Percentiles rank a stretch among this genome's conserved stretches.
phyloP scores from a whole-genome alignment of 352 stramenopile species.

The Globisporangium megalacanthum region DNA sequence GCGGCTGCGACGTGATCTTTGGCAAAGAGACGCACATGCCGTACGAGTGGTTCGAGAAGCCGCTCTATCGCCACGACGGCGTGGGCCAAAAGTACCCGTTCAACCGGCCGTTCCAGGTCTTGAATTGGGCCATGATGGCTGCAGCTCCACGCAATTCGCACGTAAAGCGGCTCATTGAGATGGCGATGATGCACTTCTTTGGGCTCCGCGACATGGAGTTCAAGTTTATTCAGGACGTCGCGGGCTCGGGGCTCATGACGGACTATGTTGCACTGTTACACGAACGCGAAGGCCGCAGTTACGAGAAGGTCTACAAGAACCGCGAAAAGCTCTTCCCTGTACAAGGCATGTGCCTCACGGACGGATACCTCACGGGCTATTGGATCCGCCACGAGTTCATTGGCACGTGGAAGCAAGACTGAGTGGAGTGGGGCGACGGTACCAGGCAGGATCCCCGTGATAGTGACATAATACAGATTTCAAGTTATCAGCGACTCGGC shows the following conservation, averaged over 20 bases:
- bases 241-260: conserved; percentile 12
- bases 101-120: conserved; percentile 12
- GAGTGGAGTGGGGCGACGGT: too few species aligned
- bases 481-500: too few species aligned
- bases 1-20: conserved; percentile 6
- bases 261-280: conserved; percentile 17
- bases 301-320: too few species aligned
- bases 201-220: conserved; percentile 14
- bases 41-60: not conserved
- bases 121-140: conserved; percentile 15
- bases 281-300: conserved; percentile 6
- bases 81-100: not conserved
- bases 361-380: too few species aligned
- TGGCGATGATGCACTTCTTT: conserved; percentile 8
- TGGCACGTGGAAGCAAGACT: too few species aligned
- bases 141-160: conserved; percentile 9
- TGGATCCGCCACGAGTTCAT: too few species aligned
- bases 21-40: conserved; percentile 11
- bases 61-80: not conserved
- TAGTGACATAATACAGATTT: too few species aligned
- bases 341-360: too few species aligned
- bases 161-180: conserved; percentile 5
- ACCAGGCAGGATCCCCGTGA: too few species aligned
- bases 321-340: too few species aligned
- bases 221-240: conserved; percentile 10